phyloP scores from a whole-genome alignment of 352 stramenopile genomes.

The Poterioochromonas sp. region DNA sequence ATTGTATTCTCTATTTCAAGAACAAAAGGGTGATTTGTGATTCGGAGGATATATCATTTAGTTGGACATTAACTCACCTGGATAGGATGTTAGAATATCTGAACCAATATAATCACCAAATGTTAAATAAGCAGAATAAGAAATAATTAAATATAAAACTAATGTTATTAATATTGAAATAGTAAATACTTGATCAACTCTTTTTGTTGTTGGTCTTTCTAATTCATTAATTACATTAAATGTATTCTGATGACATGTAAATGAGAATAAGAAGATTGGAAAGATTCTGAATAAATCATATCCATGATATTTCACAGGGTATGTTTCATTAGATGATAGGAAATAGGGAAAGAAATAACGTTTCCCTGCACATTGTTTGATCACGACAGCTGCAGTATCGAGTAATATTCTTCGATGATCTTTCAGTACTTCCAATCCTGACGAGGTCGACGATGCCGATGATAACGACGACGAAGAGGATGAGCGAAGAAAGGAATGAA shows the following conservation, averaged over 20 bases:
- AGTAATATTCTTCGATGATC: no score
- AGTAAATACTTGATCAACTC: background rate
- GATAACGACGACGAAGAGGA: no score
- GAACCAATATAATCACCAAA: background rate
- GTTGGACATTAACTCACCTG: background rate
- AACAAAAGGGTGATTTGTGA: background rate
- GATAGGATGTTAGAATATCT: conserved; percentile 21
- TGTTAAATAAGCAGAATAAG: background rate
- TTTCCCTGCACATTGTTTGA: no score
- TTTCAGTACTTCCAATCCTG: no score
- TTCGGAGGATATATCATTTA: no score
- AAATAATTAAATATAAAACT: background rate
- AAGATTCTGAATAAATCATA: background rate
- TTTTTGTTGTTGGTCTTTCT: background rate
- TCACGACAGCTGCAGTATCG: no score
- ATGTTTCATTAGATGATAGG: no score
- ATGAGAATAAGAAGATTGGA: conserved; percentile 8
- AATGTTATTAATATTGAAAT: background rate
- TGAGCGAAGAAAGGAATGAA: no score
- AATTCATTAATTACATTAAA: conserved; percentile 17
- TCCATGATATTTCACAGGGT: no score
- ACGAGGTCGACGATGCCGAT: no score
- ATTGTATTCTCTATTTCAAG: background rate
- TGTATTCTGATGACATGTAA: conserved; percentile 17
- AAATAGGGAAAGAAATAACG: no score